phyloP scores from a whole-genome alignment of 768 basidiomycete genomes.

The Phylloporus sp. region DNA sequence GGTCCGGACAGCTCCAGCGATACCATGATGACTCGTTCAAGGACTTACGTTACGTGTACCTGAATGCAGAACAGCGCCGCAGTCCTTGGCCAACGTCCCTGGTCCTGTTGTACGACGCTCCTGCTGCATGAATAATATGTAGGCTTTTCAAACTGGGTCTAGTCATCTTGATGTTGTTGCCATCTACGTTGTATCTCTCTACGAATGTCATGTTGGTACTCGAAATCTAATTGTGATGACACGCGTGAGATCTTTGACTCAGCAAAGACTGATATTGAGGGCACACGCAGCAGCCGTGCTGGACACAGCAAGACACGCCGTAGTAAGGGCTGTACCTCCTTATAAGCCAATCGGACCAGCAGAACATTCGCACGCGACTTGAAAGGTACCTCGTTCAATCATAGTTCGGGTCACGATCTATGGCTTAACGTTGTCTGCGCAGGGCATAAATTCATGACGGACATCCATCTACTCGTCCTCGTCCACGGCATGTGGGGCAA shows the following conservation, averaged over 20 bases:
- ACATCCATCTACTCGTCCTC: constrained; percentile 42
- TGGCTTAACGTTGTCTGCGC: not conserved
- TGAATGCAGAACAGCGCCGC: constrained; percentile 46
- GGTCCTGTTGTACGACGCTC: constrained; percentile 43
- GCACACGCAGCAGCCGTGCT: not conserved
- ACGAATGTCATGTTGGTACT: too few species aligned
- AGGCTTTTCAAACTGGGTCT: too few species aligned
- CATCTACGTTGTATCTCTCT: too few species aligned
- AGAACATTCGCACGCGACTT: constrained; percentile 3
- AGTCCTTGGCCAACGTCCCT: constrained; percentile 68
- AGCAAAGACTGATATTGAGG: too few species aligned
- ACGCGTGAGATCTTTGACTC: too few species aligned
- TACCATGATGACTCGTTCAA: constrained; percentile 48
- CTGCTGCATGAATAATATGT: constrained; percentile 19
- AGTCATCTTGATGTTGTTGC: constrained; percentile 7
- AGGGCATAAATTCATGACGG: constrained; percentile 19
- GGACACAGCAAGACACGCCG: not conserved
- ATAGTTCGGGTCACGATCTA: not conserved
- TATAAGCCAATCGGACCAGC: not conserved
- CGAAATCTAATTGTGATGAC: too few species aligned
- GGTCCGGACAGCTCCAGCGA: constrained; percentile 60
- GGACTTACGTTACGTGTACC: constrained; percentile 51
- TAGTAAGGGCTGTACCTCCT: not conserved
- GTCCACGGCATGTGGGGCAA: constrained; percentile 80
- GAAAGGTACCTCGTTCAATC: constrained; percentile 2